Evolutionary conservation across 768 basidiomycete genomes (phyloP).

Genomic region (Dendrothele bispora): DNA sequence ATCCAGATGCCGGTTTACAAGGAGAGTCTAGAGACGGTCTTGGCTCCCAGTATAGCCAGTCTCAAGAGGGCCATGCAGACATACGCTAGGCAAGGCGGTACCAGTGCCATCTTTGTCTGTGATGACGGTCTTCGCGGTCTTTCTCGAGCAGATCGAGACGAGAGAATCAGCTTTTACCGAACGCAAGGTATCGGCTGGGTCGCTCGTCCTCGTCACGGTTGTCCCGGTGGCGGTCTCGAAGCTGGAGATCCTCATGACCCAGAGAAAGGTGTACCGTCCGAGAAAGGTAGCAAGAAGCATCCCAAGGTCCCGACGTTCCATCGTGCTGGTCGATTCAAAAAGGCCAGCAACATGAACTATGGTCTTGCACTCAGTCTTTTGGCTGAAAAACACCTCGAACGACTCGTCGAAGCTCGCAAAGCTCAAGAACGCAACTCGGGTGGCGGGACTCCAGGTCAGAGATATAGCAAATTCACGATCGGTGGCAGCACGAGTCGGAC

Average conservation of each 20-base stretch:
- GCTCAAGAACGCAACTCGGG: no score
- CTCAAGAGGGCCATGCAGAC: constrained; percentile 85
- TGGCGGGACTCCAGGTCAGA: no score
- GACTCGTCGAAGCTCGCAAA: constrained; percentile 30
- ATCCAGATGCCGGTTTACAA: constrained; percentile 89
- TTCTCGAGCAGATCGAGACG: constrained; percentile 58
- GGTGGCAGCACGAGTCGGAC: no score
- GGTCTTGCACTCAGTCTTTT: constrained; percentile 51
- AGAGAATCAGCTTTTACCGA: constrained; percentile 68
- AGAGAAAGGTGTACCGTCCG: no score
- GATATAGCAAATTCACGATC: no score
- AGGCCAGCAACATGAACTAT: constrained; percentile 92
- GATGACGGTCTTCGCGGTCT: constrained; percentile 69
- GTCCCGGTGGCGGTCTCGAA: constrained; percentile 41
- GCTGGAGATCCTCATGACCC: not conserved
- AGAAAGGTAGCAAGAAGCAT: no score
- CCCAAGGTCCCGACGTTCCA: constrained; percentile 40
- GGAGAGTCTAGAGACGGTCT: constrained; percentile 66
- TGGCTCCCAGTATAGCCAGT: constrained; percentile 72
- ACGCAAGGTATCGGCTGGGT: constrained; percentile 77
- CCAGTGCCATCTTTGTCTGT: constrained; percentile 72
- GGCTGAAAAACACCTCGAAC: constrained; percentile 46
- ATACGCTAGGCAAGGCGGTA: constrained; percentile 83
- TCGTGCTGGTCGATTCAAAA: constrained; percentile 88
- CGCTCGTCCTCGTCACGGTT: constrained; percentile 69